Evolutionary conservation across 345 rosid genomes (phyloP).

Genomic region (sweet orange (Citrus sinensis)): DNA sequence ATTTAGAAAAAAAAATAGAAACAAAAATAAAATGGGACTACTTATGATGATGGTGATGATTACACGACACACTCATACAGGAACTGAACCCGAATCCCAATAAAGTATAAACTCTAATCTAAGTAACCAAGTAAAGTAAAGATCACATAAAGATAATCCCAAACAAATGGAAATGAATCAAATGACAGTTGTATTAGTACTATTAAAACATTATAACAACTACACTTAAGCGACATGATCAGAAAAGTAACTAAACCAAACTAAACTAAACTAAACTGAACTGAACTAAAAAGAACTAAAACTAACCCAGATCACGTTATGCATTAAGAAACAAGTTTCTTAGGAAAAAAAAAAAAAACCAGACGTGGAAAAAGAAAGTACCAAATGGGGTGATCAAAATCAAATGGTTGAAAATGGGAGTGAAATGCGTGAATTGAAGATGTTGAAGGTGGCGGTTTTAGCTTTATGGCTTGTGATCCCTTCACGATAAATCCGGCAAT

Average conservation of each 20-base stretch:
- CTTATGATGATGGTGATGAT: not conserved
- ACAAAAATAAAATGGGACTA: not conserved
- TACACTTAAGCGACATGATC: constrained; percentile 30
- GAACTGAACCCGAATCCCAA: constrained; percentile 11
- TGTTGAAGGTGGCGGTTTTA: constrained; percentile 24
- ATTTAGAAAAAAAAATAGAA: not conserved
- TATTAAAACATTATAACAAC: constrained; percentile 15
- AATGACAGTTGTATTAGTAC: constrained; percentile 28
- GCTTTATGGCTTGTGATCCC: constrained; percentile 39
- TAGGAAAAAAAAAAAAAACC: not conserved
- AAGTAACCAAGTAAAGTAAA: constrained; percentile 51
- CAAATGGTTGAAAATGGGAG: constrained; percentile 10
- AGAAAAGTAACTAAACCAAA: not conserved
- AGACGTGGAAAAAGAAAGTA: not conserved
- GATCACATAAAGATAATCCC: constrained; percentile 34
- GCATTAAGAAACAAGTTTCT: constrained; percentile 15
- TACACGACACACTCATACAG: not conserved
- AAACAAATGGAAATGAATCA: constrained; percentile 3
- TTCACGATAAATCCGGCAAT: constrained; percentile 43
- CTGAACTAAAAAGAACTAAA: constrained; percentile 4
- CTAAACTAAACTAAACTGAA: constrained; percentile 10
- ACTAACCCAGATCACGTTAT: constrained; percentile 20
- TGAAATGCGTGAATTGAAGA: constrained; percentile 37
- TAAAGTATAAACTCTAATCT: constrained; percentile 15
- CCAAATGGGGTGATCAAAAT: constrained; percentile 12